Evolutionary conservation across 129 eudicot species (phyloP), one percentile per base, ranked within the genome.

Genomic region (Glebionis coronaria): DNA sequence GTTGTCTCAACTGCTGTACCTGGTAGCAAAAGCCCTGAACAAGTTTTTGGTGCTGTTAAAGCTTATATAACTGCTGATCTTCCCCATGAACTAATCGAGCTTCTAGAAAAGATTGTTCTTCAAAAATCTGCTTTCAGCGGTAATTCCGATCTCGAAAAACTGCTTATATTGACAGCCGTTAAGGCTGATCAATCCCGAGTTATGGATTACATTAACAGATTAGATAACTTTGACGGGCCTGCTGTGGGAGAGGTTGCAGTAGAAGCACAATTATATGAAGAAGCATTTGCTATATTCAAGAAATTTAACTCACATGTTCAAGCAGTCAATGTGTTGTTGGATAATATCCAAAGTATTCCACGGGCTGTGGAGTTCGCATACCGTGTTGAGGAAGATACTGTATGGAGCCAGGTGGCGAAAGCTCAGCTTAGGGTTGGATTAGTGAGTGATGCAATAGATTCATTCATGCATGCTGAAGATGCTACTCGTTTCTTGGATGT

Each of bases 51-150:
- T 8, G 95, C 98, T 66, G 98, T 93, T 61, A 93, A 93, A 66
- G 96, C 98, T 40, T 93, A 88, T 68, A 93, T 93, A 97, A 86
- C 98, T 16, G 98, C 98, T 56, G 98, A 93, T 79, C 96, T 93
- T 46, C 98, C 98, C 38, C 96, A 93, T 70, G 98, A 93, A 62
- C 74, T 93, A 29, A 93, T 93, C 27, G 98, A 88, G 78, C 90
- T 93, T 63, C 92, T 93, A 15, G 97, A 93, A 76, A 93, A 93
- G 78, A 93, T 88, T 51, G 98, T 92, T 53, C 91, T 92, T 16
- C 98, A 92, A 67, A 85, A 92, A 70, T 92, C 98, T 47, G 96
- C 96, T 27, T 92, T 92, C 67, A 88, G 98, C 70, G 98, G 96
- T 44, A 92, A 92, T 78, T 86, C 86, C 56, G 88, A 92, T 67